Evolutionary conservation across 2,329 filamentous ascomycete species (phyloP).

Genomic region (Elsinoe arachidis): DNA sequence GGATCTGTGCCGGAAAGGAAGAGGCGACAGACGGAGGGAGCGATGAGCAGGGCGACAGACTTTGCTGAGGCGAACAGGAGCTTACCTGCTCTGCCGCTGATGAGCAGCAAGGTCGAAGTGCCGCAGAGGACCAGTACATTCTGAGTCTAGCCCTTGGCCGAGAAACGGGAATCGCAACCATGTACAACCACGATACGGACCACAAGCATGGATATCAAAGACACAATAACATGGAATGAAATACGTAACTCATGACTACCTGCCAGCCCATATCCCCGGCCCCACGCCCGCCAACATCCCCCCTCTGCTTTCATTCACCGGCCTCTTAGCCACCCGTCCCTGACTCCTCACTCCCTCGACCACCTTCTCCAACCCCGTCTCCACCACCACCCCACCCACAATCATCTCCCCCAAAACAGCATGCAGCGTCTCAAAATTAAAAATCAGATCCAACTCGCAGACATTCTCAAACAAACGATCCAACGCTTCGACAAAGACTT

Average conservation of each 20-base stretch:
- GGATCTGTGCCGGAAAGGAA: not conserved
- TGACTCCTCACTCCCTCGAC: conserved; percentile 72
- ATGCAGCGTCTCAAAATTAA: conserved; percentile 97
- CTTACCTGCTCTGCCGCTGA: not conserved
- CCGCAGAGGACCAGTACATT: not conserved
- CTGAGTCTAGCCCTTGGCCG: not conserved
- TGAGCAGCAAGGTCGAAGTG: not conserved
- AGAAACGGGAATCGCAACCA: no score
- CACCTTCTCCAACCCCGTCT: conserved; percentile 82
- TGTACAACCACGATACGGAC: not conserved
- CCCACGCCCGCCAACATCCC: conserved; percentile 33
- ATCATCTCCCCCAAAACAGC: conserved; percentile 89
- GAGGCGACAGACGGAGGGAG: not conserved
- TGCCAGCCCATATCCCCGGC: conserved; percentile 29
- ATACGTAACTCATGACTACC: conserved; percentile 20
- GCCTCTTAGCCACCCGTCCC: conserved; percentile 68
- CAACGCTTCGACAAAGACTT: conserved; percentile 93
- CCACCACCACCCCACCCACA: conserved; percentile 86
- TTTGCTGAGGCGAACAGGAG: not conserved
- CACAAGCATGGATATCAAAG: not conserved
- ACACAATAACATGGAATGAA: not conserved
- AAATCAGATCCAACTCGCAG: conserved; percentile 95
- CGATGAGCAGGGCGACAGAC: not conserved
- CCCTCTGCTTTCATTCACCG: conserved; percentile 60
- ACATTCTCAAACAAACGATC: conserved; percentile 97